Conservation (phyloP, 768 basidiomycete genomes). For the Serendipita sp. region DNA sequence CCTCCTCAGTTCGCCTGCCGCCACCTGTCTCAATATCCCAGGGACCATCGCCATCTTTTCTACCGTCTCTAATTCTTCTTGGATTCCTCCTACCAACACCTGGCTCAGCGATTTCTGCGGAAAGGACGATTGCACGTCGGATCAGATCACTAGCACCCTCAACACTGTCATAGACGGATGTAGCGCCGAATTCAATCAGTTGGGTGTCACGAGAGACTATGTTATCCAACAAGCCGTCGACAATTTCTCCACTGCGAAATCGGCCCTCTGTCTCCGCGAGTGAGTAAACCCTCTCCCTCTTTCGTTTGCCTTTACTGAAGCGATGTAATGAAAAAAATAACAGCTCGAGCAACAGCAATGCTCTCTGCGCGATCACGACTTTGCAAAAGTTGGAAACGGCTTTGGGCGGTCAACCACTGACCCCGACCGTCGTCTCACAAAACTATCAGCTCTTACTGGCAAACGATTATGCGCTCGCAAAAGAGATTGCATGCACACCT, state of each 20-base stretch:
- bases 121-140: neutral
- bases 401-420: neutral
- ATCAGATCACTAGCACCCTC: conserved; percentile 3
- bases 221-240: neutral
- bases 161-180: neutral
- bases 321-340: neutral
- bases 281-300: neutral
- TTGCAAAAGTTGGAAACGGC: neutral
- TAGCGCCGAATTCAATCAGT: neutral
- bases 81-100: neutral
- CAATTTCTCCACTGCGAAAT: neutral
- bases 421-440: neutral
- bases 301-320: neutral
- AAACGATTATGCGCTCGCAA: neutral
- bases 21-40: neutral
- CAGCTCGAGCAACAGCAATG: conserved; percentile 1
- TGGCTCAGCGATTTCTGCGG: neutral
- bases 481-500: neutral
- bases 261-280: conserved; percentile 1
- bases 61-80: neutral
- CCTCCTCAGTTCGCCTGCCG: neutral
- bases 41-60: conserved; percentile 1
- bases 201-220: neutral
- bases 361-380: conserved; percentile 2
- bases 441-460: neutral